Evolutionary conservation across 345 rosid species (phyloP).

Genomic region (Camelina neglecta): DNA sequence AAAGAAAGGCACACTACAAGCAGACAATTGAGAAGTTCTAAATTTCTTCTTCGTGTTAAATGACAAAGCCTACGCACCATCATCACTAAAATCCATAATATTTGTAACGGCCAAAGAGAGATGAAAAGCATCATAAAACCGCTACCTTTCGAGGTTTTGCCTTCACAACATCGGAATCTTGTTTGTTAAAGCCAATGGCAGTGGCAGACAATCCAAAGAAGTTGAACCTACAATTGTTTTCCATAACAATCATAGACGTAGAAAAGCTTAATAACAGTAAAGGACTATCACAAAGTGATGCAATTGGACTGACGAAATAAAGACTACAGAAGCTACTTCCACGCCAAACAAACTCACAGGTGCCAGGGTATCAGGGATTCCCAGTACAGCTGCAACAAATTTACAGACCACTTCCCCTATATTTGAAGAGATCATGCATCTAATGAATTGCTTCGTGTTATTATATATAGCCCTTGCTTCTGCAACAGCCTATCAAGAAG

Average conservation of each 20-base stretch:
- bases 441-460: constrained; percentile 96
- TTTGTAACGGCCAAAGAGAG: background rate
- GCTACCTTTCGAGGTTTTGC: constrained; percentile 96
- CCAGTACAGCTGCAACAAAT: constrained; percentile 98
- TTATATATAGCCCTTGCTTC: constrained; percentile 99
- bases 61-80: background rate
- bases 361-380: constrained; percentile 97
- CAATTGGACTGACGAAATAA: constrained; percentile 5
- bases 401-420: constrained; percentile 99
- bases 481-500: constrained; percentile 85
- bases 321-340: background rate
- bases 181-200: constrained; percentile 98
- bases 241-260: constrained; percentile 11
- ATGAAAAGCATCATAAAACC: background rate
- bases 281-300: constrained; percentile 11
- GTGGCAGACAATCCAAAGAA: constrained; percentile 98
- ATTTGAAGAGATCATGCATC: constrained; percentile 99
- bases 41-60: constrained; percentile 6
- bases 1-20: constrained; percentile 9
- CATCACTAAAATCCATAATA: constrained; percentile 11
- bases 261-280: background rate
- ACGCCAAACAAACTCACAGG: constrained; percentile 73
- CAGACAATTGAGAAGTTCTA: constrained; percentile 9
- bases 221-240: constrained; percentile 74
- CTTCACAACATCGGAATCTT: constrained; percentile 96